phyloP scores from a whole-genome alignment of 2,329 filamentous ascomycete species.

The Scopulariopsis brevicaulis region DNA sequence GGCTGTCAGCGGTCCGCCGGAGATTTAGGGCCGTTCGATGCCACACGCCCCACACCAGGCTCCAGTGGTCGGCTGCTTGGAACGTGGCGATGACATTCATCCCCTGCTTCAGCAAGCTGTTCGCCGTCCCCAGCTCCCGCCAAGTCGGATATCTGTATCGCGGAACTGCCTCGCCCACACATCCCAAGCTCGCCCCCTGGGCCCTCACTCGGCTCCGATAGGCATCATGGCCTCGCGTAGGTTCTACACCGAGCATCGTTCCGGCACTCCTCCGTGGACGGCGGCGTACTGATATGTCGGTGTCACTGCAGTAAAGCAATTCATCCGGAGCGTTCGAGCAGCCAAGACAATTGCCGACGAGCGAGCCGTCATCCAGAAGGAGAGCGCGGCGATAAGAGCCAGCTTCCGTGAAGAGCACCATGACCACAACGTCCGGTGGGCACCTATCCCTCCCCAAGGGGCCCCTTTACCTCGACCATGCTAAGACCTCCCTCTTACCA shows the following conservation, averaged over 20 bases:
- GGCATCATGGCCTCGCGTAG: constrained; percentile 8
- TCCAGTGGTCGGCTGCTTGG: not conserved
- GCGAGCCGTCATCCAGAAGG: constrained; percentile 95
- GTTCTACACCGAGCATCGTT: not conserved
- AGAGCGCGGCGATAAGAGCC: constrained; percentile 93
- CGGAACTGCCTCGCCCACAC: not conserved
- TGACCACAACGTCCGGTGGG: constrained; percentile 80
- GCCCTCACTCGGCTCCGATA: not conserved
- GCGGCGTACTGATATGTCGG: not conserved
- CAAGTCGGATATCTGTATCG: not conserved
- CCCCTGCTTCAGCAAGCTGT: not conserved
- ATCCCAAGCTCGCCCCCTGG: not conserved
- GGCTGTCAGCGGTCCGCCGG: not conserved
- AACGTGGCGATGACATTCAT: not conserved
- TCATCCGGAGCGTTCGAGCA: constrained; percentile 97
- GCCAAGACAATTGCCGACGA: constrained; percentile 99
- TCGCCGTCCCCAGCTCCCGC: not conserved
- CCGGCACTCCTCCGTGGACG: not conserved
- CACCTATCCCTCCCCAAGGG: constrained; percentile 8
- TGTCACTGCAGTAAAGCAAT: constrained; percentile 74
- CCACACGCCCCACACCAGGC: not conserved
- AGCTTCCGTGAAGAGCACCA: constrained; percentile 96
- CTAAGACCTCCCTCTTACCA: constrained; percentile 21
- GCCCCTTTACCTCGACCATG: not conserved
- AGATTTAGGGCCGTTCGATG: not conserved